A percentile compares a stretch with the other conserved stretches of the same genome.
phyloP scores from a whole-genome alignment of 176 grass and related monocot genomes.

The Cenchrus purpureus region DNA sequence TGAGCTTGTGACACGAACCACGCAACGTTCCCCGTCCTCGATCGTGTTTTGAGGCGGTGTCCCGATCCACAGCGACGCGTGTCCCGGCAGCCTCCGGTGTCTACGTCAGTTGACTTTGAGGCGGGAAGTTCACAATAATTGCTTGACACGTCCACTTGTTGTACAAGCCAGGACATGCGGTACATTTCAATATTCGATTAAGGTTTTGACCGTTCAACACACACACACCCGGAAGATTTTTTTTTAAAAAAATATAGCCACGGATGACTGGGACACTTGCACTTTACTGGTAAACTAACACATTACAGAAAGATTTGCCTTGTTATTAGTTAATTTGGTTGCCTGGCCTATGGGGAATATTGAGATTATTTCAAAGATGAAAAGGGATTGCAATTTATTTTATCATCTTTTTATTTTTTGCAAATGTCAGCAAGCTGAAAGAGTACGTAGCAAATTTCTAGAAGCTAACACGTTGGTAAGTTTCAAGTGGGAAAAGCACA shows the following conservation, averaged over 20 bases:
- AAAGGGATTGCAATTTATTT: neutral
- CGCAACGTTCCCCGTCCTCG: neutral
- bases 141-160: constrained; percentile 29
- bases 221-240: too few relatives aligned
- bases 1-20: neutral
- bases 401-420: neutral
- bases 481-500: neutral
- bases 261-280: neutral
- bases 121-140: constrained; percentile 27
- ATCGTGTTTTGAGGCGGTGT: too few relatives aligned
- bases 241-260: neutral
- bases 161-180: constrained; percentile 20
- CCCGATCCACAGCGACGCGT: neutral
- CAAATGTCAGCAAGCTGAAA: constrained; percentile 4
- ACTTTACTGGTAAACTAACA: constrained; percentile 1
- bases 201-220: constrained; percentile 32
- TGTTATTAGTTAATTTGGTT: neutral
- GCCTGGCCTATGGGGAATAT: neutral
- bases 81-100: constrained; percentile 18
- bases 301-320: neutral
- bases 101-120: constrained; percentile 33
- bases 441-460: neutral
- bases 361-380: neutral
- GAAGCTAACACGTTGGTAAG: neutral
- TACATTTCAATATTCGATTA: constrained; percentile 7